phyloP scores from a whole-genome alignment of 78 protist species.

The Dictyostelium capitatum region DNA sequence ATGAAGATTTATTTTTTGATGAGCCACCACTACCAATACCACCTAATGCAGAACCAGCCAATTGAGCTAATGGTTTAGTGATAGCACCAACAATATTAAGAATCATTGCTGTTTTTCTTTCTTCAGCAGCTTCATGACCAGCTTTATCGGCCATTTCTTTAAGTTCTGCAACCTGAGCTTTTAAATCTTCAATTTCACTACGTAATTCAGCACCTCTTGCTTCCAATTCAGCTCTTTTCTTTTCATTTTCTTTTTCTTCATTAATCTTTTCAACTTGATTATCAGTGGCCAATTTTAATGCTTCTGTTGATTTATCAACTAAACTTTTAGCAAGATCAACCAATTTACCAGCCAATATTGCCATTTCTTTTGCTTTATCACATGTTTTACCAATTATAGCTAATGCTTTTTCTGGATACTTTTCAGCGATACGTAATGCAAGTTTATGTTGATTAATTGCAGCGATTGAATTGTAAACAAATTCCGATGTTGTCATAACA shows the following conservation, averaged over 20 bases:
- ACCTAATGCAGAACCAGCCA: neutral
- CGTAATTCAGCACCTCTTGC: neutral
- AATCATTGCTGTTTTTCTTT: neutral
- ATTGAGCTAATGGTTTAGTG: neutral
- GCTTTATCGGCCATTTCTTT: neutral
- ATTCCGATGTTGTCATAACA: neutral
- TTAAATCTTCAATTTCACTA: neutral
- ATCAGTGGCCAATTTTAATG: neutral
- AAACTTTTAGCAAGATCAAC: neutral
- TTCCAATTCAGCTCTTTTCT: neutral
- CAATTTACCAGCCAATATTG: neutral
- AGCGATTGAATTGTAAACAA: neutral
- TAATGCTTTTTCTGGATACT: neutral
- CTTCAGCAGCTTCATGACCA: neutral
- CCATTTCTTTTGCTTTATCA: constrained; percentile 4
- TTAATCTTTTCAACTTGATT: neutral
- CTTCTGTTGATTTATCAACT: neutral
- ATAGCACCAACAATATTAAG: neutral
- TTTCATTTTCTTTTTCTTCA: neutral
- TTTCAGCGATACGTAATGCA: constrained; percentile 14
- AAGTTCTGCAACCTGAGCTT: neutral
- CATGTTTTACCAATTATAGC: neutral
- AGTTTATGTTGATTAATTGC: neutral
- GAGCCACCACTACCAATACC: neutral
- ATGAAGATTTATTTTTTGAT: neutral